phyloP scores from a whole-genome alignment of 1,139 yeast species.

The Pneumocystis oryctolagi region DNA sequence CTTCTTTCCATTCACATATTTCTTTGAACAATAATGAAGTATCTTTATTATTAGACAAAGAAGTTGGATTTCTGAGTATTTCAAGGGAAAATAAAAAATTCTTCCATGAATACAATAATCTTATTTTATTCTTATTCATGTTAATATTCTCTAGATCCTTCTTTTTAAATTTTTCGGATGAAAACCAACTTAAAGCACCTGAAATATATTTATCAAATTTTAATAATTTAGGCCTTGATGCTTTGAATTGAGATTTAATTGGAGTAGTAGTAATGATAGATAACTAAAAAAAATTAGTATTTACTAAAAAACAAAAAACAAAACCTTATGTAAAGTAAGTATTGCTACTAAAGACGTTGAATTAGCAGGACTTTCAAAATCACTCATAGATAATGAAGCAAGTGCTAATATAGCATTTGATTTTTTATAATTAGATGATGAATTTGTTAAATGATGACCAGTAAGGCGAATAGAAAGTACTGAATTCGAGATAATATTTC shows the following conservation, averaged over 20 bases:
- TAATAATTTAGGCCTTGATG: slow-evolving; percentile 32
- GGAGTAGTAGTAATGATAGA: slow-evolving; percentile 45
- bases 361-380: slow-evolving; percentile 38
- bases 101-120: slow-evolving; percentile 55
- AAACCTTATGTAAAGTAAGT: slow-evolving; percentile 32
- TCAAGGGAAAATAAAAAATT: slow-evolving; percentile 44
- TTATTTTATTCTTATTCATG: slow-evolving; percentile 27
- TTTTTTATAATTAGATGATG: neutral
- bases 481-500: slow-evolving; percentile 38
- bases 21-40: neutral
- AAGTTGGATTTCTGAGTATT: slow-evolving; percentile 28
- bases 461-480: slow-evolving; percentile 38
- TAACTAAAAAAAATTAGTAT: slow-evolving; percentile 21
- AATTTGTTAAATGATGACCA: slow-evolving; percentile 26
- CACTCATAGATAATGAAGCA: slow-evolving; percentile 41
- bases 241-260: slow-evolving; percentile 40
- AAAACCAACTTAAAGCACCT: neutral
- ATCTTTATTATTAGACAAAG: slow-evolving; percentile 15
- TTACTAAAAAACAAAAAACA: neutral
- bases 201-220: neutral
- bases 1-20: slow-evolving; percentile 12
- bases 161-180: neutral
- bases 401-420: slow-evolving; percentile 24
- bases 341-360: slow-evolving; percentile 46
- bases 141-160: neutral